Percentiles rank a stretch among this genome's conserved stretches.
These are phyloP conservation scores for Naganishia friedmannii DNA, from an alignment of 768 basidiomycete species.

Conservation along the genomic window DNA sequence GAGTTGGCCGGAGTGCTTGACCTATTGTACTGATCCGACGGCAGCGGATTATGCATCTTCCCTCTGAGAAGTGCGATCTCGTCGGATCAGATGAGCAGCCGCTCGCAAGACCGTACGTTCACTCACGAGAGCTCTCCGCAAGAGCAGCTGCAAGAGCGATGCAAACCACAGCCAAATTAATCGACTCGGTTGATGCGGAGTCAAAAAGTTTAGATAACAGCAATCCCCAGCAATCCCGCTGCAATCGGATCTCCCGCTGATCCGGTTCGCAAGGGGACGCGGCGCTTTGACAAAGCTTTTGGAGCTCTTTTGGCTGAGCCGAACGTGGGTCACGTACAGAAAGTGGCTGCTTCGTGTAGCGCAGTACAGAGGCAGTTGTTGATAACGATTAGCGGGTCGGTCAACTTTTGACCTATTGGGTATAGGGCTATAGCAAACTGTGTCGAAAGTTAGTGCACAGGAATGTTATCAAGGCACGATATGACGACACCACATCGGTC, in stretches of 20 bases:
- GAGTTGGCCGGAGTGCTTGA: no score
- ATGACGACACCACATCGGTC: not conserved
- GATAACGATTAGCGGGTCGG: not conserved
- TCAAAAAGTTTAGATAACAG: not conserved
- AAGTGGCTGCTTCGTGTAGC: no score
- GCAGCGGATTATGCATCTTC: not conserved
- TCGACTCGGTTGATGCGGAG: no score
- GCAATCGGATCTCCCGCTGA: not conserved
- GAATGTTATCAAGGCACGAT: not conserved
- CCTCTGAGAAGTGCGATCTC: not conserved
- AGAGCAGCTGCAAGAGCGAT: no score
- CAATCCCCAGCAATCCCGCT: conserved; percentile 5
- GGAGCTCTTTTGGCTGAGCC: not conserved
- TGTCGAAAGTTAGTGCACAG: not conserved
- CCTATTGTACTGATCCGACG: not conserved
- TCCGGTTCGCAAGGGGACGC: not conserved
- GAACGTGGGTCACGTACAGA: no score
- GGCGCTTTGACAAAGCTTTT: not conserved
- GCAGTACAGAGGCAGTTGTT: not conserved
- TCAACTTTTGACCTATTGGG: not conserved
- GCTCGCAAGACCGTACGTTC: not conserved
- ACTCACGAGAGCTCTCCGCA: no score
- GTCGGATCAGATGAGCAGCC: not conserved
- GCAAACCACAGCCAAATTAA: no score
- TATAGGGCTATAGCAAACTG: not conserved